Conservation (phyloP, 441 rosid species). For the Gossypium armourianum region DNA sequence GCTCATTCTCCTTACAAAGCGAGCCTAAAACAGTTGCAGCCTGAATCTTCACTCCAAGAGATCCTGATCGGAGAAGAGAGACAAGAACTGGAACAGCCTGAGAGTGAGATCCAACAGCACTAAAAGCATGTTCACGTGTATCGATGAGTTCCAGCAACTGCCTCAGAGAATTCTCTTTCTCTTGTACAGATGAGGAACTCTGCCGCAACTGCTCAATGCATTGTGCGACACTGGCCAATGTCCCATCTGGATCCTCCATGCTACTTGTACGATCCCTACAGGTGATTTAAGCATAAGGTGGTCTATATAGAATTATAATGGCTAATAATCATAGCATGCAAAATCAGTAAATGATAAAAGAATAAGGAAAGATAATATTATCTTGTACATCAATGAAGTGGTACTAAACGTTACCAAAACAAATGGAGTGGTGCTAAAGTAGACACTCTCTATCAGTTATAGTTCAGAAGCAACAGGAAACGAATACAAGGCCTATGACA, state of each 20-base stretch:
- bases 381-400: not conserved
- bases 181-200: constrained; percentile 76
- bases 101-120: constrained; percentile 99
- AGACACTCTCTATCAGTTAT: not conserved
- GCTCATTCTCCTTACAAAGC: constrained; percentile 95
- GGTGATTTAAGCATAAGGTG: constrained; percentile 23
- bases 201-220: constrained; percentile 96
- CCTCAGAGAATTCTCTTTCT: constrained; percentile 78
- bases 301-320: constrained; percentile 9
- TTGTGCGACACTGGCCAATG: constrained; percentile 97
- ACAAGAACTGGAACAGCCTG: constrained; percentile 99
- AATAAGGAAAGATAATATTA: not conserved
- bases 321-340: not conserved
- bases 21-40: constrained; percentile 95
- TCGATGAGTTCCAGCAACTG: constrained; percentile 90
- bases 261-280: constrained; percentile 81
- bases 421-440: not conserved
- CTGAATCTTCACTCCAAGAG: constrained; percentile 86
- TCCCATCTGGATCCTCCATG: constrained; percentile 99
- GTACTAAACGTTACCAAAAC: not conserved
- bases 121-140: constrained; percentile 88
- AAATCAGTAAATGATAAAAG: not conserved
- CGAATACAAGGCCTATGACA: not conserved
- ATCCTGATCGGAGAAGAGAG: constrained; percentile 97
- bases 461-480: not conserved